Base-by-base conservation (phyloP, 2,329 filamentous ascomycete genomes). In the Teratosphaeria zuluensis region DNA sequence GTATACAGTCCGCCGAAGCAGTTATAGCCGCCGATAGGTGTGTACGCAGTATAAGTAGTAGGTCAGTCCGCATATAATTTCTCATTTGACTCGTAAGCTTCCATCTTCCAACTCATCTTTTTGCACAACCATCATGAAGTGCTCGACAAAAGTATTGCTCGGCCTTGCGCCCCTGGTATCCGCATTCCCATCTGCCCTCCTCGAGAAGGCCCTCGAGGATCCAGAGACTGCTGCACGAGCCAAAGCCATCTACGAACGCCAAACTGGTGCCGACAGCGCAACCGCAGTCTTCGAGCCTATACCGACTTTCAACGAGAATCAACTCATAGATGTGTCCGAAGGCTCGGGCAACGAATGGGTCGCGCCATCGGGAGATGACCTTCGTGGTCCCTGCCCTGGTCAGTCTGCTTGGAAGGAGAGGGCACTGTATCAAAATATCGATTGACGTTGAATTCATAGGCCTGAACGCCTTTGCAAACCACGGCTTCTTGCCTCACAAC, bases 351-450 rank as follows among this genome's bases (percentile, higher is more conserved):
- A 48, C 42, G 42, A 48, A 48, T 48, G 42, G 42, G 60, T 62
- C 12, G 61, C 69, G 51, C 69, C 70, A 21, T 62, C 65, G 2
- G 46, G 57, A 21, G 60, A 56, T 16, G 70, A 71, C 38, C 62
- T 68, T 48, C 58, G 70, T 57, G 70, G 71, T 19, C 65, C 65
- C n/a, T 73, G 71, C 51, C 70, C 69, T 9, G 69, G 70, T 55
- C 8, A 48, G 42, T 6, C n/a, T 16, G 35, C 35, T 14, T 16
- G 4, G 19, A 3, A 21, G 5, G 9, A 1, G 1, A 19, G 4
- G n/a, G 19, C 42, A 21, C 1, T 48, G 4, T 21, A n/a, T 7
- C 33, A 35, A n/a, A 4, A 48, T n/a, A 48, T 11, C 9, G 8
- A 21, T n/a, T 48, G 42, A 48, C 42, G 4, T 21, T 21, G 2